Percentiles rank a stretch among this genome's conserved stretches.
Evolutionary conservation across 2,329 filamentous ascomycete species (phyloP).

Genomic region (Allantophomopsis cytisporea): DNA sequence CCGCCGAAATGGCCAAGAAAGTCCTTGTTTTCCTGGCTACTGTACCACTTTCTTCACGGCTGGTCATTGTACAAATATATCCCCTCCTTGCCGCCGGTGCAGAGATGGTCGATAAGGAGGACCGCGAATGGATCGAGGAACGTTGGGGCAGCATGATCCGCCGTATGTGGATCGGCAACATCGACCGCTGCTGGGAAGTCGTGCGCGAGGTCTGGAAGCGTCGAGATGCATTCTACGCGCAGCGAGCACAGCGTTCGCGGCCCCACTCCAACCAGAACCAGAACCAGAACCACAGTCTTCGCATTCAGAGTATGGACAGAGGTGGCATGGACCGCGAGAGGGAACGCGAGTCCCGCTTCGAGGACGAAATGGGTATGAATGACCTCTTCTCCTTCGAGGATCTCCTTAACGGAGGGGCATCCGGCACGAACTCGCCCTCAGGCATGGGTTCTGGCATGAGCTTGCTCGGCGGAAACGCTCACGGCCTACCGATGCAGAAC

Average conservation of each 20-base stretch:
- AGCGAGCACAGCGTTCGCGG: conserved; percentile 2
- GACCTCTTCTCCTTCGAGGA: too few species aligned
- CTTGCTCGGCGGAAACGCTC: too few species aligned
- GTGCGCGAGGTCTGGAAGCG: conserved; percentile 54
- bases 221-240: conserved; percentile 31
- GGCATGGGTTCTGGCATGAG: too few species aligned
- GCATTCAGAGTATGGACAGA: too few species aligned
- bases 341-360: too few species aligned
- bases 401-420: too few species aligned
- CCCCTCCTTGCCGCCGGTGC: conserved; percentile 55
- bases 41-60: conserved; percentile 45
- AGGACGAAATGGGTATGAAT: too few species aligned
- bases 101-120: conserved; percentile 43
- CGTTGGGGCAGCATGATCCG: conserved; percentile 47
- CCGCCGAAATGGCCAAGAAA: conserved; percentile 44
- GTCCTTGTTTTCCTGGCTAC: conserved; percentile 48
- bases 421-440: too few species aligned
- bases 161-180: conserved; percentile 52
- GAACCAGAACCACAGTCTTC: too few species aligned
- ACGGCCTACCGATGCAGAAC: too few species aligned
- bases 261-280: too few species aligned
- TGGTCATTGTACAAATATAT: conserved; percentile 57
- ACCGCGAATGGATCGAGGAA: conserved; percentile 48
- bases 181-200: conserved; percentile 51
- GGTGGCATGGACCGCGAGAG: too few species aligned